Evolutionary conservation across 805 yeast species (phyloP).

Genomic region (Schwanniomyces occidentalis): DNA sequence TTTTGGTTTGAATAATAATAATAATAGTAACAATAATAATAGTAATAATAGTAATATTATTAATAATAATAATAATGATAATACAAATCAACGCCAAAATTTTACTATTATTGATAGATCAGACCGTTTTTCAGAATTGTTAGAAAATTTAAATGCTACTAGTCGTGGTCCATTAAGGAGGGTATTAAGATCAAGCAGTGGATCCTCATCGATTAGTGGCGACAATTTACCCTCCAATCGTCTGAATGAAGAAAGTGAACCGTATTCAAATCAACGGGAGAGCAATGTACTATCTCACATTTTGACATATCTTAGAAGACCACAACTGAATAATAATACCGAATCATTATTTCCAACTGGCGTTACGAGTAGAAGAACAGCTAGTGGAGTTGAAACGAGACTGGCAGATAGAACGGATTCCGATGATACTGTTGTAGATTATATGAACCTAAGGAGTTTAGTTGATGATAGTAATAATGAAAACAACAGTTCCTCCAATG

Average conservation of each 20-base stretch:
- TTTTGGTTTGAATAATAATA: neutral
- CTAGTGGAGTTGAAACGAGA: constrained; percentile 44
- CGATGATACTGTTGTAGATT: constrained; percentile 23
- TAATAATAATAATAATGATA: neutral
- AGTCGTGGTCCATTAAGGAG: constrained; percentile 6
- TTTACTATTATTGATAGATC: constrained; percentile 5
- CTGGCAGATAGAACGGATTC: constrained; percentile 11
- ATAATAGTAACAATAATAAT: no score
- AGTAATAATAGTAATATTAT: no score
- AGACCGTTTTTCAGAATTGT: constrained; percentile 4
- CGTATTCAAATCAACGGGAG: constrained; percentile 1
- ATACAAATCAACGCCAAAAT: constrained; percentile 2
- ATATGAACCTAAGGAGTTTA: constrained; percentile 27
- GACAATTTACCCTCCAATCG: neutral
- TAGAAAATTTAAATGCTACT: constrained; percentile 1
- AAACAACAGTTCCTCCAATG: constrained; percentile 1
- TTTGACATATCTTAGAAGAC: constrained; percentile 19
- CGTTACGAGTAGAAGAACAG: constrained; percentile 48
- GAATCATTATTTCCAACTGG: constrained; percentile 45
- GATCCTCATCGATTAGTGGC: constrained; percentile 4
- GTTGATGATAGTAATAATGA: constrained; percentile 14
- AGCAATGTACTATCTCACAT: constrained; percentile 18
- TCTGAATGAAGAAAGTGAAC: neutral
- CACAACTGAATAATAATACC: constrained; percentile 5
- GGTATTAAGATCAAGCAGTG: constrained; percentile 13